Evolutionary conservation across 2,329 filamentous ascomycete species (phyloP).

Genomic region (Calonectria hongkongensis): DNA sequence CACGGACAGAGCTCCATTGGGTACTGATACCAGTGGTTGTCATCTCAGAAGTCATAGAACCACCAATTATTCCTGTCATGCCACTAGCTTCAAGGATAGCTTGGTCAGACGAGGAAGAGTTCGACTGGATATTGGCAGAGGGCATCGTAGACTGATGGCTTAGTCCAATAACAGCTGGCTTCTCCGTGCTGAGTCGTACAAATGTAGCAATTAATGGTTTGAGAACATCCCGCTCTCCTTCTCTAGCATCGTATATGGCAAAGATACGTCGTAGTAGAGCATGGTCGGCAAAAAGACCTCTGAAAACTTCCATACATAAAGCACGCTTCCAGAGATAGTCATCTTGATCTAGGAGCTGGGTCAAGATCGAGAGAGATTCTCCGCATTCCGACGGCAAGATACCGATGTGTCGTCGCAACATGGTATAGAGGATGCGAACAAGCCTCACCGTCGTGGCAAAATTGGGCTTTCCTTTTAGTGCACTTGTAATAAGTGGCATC

Average conservation of each 20-base stretch:
- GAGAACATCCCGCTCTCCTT: slow-evolving; percentile 84
- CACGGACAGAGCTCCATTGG: slow-evolving; percentile 92
- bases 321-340: slow-evolving; percentile 89
- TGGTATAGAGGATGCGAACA: slow-evolving; percentile 86
- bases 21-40: slow-evolving; percentile 87
- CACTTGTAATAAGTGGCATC: slow-evolving; percentile 88
- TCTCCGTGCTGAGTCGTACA: slow-evolving; percentile 94
- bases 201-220: slow-evolving; percentile 90
- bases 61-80: slow-evolving; percentile 89
- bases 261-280: slow-evolving; percentile 87
- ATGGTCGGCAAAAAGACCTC: slow-evolving; percentile 89
- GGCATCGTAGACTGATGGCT: slow-evolving; percentile 92
- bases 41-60: slow-evolving; percentile 79
- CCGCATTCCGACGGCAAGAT: slow-evolving; percentile 87
- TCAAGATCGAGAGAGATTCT: slow-evolving; percentile 86
- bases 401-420: slow-evolving; percentile 85
- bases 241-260: slow-evolving; percentile 83
- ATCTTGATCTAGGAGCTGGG: slow-evolving; percentile 92
- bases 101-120: slow-evolving; percentile 81
- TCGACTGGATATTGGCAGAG: slow-evolving; percentile 72
- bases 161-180: slow-evolving; percentile 90
- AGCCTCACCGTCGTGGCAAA: slow-evolving; percentile 90
- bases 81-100: slow-evolving; percentile 93
- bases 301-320: slow-evolving; percentile 92
- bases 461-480: slow-evolving; percentile 84